Evolutionary conservation across 345 rosid genomes (phyloP).

Genomic region (Zanthoxylum bungeanum): DNA sequence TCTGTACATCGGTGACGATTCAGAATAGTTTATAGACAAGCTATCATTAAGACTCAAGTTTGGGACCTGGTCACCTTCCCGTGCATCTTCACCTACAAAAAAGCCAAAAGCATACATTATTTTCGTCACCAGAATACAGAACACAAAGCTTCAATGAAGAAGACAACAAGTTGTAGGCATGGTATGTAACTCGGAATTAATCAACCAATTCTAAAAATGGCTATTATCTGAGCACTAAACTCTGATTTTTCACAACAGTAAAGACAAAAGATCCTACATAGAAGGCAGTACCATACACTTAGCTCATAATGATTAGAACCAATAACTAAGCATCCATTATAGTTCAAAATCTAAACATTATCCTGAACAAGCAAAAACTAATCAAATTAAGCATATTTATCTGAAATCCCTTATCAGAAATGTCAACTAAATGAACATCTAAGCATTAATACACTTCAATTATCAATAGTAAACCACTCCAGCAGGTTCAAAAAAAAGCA

Average conservation of each 20-base stretch:
- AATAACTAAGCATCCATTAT: not conserved
- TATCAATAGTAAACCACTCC: not conserved
- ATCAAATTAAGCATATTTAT: not conserved
- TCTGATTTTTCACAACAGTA: slow-evolving; percentile 1
- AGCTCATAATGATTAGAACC: no score
- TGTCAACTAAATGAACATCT: not conserved
- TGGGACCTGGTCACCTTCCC: slow-evolving; percentile 38
- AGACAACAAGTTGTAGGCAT: no score
- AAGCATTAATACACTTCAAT: not conserved
- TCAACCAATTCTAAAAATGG: not conserved
- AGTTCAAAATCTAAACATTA: not conserved
- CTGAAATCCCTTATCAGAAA: not conserved
- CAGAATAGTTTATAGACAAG: no score
- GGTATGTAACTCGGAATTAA: not conserved
- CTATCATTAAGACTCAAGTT: slow-evolving; percentile 41
- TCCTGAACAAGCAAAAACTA: not conserved
- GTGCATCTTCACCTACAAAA: slow-evolving; percentile 70
- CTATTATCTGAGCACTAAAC: not conserved
- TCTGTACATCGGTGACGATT: slow-evolving; percentile 25
- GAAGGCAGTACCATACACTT: not conserved
- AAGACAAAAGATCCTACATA: not conserved
- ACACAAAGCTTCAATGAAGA: not conserved
- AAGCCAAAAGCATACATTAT: slow-evolving; percentile 7
- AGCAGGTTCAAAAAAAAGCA: slow-evolving; percentile 1
- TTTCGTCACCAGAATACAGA: not conserved